phyloP scores from a whole-genome alignment of 345 rosid genomes.

The Lumnitzera littorea region DNA sequence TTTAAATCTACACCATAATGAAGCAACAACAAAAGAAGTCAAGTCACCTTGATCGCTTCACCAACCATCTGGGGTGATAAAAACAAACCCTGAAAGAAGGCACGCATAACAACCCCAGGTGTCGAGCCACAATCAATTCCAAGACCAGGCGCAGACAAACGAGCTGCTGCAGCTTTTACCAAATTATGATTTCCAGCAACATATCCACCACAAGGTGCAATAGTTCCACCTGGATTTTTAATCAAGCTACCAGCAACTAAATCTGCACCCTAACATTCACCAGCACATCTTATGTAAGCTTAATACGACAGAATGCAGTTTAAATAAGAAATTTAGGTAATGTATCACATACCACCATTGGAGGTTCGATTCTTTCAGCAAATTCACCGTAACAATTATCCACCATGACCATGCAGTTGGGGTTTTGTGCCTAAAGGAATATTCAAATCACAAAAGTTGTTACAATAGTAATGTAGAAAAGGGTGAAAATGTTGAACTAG shows the following conservation, averaged over 20 bases:
- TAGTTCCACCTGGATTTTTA: conserved; percentile 66
- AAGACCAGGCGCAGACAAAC: conserved; percentile 62
- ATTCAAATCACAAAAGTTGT: conserved; percentile 1
- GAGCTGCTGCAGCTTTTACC: conserved; percentile 59
- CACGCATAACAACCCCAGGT: conserved; percentile 47
- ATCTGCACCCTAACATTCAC: conserved; percentile 42
- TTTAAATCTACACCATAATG: neutral
- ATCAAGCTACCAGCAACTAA: conserved; percentile 65
- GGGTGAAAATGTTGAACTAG: neutral
- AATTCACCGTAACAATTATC: conserved; percentile 68
- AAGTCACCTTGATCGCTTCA: conserved; percentile 53
- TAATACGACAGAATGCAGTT: too few species aligned
- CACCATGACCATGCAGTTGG: conserved; percentile 52
- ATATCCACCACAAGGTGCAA: conserved; percentile 66
- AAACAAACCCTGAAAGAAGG: conserved; percentile 54
- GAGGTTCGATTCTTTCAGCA: conserved; percentile 51
- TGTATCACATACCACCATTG: conserved; percentile 40
- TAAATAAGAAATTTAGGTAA: neutral
- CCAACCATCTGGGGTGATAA: conserved; percentile 75
- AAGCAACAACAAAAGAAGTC: conserved; percentile 6
- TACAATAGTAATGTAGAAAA: neutral
- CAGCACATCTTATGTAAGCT: too few species aligned
- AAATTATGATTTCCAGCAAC: conserved; percentile 42
- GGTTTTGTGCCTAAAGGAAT: conserved; percentile 36
- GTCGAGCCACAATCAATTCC: conserved; percentile 65